phyloP scores from a whole-genome alignment of 2,329 filamentous ascomycete species.

The Aspergillus arachidicola region DNA sequence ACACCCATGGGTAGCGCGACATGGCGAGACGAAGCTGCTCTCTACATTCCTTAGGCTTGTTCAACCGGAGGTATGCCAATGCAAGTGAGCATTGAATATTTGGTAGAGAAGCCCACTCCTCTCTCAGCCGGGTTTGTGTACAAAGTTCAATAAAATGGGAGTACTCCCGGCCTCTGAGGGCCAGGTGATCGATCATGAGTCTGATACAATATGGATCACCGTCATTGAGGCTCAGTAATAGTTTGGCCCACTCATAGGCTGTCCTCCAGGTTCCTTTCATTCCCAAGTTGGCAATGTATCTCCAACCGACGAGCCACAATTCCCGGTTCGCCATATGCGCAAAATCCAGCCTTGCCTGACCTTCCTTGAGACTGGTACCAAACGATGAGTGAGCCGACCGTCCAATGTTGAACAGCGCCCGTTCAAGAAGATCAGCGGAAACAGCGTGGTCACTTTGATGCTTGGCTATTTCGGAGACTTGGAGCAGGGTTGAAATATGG shows the following conservation, averaged over 20 bases:
- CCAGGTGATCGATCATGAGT: conserved; percentile 79
- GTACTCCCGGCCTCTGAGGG: conserved; percentile 77
- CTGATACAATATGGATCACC: conserved; percentile 81
- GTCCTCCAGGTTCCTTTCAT: conserved; percentile 94
- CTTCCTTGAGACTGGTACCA: conserved; percentile 71
- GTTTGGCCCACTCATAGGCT: conserved; percentile 88
- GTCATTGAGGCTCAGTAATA: conserved; percentile 74
- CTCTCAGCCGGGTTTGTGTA: conserved; percentile 52
- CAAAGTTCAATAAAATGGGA: conserved; percentile 74
- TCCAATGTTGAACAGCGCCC: conserved; percentile 92
- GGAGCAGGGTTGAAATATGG: conserved; percentile 89
- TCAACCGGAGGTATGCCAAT: conserved; percentile 73
- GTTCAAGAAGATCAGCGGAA: conserved; percentile 83
- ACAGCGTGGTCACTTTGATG: conserved; percentile 87
- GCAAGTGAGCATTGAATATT: conserved; percentile 77
- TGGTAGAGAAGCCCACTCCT: conserved; percentile 59
- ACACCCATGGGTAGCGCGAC: conserved; percentile 78
- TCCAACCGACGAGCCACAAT: conserved; percentile 85
- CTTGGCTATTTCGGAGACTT: conserved; percentile 89
- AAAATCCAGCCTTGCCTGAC: conserved; percentile 81
- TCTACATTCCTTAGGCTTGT: conserved; percentile 67
- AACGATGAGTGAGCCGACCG: conserved; percentile 84
- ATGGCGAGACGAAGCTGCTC: conserved; percentile 69
- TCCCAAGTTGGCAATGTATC: conserved; percentile 82
- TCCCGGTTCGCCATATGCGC: conserved; percentile 83